These are phyloP conservation scores for Phytophthora palmivora DNA, from an alignment of 352 stramenopile genomes.

Conservation along the genomic window DNA sequence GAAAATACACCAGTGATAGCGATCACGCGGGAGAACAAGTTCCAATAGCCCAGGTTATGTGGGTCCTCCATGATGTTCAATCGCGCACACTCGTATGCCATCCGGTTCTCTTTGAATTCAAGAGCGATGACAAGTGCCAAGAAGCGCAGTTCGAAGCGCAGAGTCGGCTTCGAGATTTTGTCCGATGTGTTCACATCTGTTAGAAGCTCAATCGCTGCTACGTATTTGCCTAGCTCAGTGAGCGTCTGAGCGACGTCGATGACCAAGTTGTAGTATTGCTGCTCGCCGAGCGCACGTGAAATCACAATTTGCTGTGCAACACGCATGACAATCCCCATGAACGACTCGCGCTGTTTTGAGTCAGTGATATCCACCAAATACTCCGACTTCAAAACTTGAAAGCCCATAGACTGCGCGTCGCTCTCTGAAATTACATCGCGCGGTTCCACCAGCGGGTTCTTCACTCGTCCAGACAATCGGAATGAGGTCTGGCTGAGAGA, in stretches of 20 bases:
- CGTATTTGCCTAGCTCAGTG: slow-evolving; percentile 83
- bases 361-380: slow-evolving; percentile 87
- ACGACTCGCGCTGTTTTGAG: slow-evolving; percentile 71
- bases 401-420: slow-evolving; percentile 71
- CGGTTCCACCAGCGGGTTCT: slow-evolving; percentile 55
- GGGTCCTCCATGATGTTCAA: slow-evolving; percentile 90
- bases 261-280: slow-evolving; percentile 80
- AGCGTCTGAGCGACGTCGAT: slow-evolving; percentile 84
- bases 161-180: slow-evolving; percentile 74
- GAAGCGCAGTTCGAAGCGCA: slow-evolving; percentile 86
- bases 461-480: slow-evolving; percentile 70
- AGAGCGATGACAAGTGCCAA: slow-evolving; percentile 84
- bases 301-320: slow-evolving; percentile 87
- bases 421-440: slow-evolving; percentile 65
- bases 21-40: slow-evolving; percentile 85
- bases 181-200: slow-evolving; percentile 89
- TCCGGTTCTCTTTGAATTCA: slow-evolving; percentile 87
- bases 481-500: slow-evolving; percentile 84
- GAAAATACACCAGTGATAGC: slow-evolving; percentile 86
- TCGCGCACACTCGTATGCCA: slow-evolving; percentile 88
- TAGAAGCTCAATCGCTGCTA: slow-evolving; percentile 84
- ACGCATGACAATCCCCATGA: slow-evolving; percentile 88
- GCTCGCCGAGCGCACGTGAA: slow-evolving; percentile 69
- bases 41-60: slow-evolving; percentile 85
- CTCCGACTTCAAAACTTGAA: slow-evolving; percentile 83